Base-by-base conservation (phyloP, 202 grass and related monocot species). In the Schoenoplectus triqueter region DNA sequence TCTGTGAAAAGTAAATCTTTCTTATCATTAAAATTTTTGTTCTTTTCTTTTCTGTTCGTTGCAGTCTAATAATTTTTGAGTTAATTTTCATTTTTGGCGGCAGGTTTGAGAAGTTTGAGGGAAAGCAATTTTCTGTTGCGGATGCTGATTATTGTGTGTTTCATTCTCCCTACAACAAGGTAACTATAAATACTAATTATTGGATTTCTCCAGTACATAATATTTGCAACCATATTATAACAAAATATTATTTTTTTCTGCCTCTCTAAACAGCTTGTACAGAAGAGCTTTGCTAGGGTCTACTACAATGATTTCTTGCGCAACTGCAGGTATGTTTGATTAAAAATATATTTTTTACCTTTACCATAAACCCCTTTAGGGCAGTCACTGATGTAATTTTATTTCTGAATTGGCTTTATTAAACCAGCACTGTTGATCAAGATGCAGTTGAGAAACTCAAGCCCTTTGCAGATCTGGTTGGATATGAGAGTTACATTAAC, bases 81-180 rank as follows among this genome's bases (percentile, higher is more conserved):
- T 57, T 40, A 40, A 57, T 15, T 77, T 64, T 31, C 17, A 50
- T 85, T 73, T 69, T 10, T 78, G 22, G 45, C 47, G 73, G 62
- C 86, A 98, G 95, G 90, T 98, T 90, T 5, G 92, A 91, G 84
- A 98, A 98, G 78, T 80, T 87, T 78, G 92, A 87, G 87, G 92
- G 89, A 76, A 93, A 88, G 21, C 88, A 91, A 64, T 98, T 98
- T 79, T 93, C 95, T 59, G 86, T 95, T 73, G 88, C 72, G 17
- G 89, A 98, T 86, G 91, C 88, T 75, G 92, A 92, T 86, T 98
- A 93, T 89, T 90, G 89, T 60, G 95, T 98, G 59, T 98, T 98
- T 73, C 95, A 98, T 92, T 98, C 95, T 89, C 95, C 95, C 54
- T 98, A 98, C 55, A 98, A 98, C 84, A 98, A 98, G 91, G 95